Percentiles rank a stretch among this genome's conserved stretches.
These are phyloP conservation scores for Colletotrichum gigasporum DNA, from an alignment of 2,329 filamentous ascomycete species.

Conservation along the genomic window DNA sequence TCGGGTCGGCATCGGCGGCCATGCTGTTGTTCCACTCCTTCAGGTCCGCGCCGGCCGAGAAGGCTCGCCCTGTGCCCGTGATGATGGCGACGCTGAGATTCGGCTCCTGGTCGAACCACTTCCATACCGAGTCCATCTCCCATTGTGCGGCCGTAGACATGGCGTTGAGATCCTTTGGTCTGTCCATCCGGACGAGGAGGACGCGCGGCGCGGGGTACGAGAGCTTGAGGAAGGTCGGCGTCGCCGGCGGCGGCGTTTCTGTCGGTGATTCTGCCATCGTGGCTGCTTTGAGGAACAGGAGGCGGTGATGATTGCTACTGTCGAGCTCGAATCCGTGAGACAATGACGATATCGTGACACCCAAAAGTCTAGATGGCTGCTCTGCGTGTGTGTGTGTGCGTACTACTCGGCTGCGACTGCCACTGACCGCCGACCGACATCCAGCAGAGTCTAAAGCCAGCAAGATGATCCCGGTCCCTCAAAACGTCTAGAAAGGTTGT, in stretches of 20 bases:
- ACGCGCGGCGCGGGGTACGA: conserved; percentile 52
- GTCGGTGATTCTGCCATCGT: conserved; percentile 34
- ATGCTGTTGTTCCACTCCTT: conserved; percentile 55
- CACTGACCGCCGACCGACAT: background rate
- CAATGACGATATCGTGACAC: too few species aligned
- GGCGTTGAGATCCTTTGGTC: conserved; percentile 49
- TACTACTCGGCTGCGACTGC: background rate
- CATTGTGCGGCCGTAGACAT: conserved; percentile 50
- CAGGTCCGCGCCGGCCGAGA: conserved; percentile 65
- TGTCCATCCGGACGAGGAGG: conserved; percentile 50
- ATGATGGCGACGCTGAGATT: conserved; percentile 56
- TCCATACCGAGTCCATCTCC: conserved; percentile 57
- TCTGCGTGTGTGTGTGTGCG: too few species aligned
- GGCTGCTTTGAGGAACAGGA: too few species aligned
- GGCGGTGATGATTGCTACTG: too few species aligned
- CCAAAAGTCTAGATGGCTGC: too few species aligned
- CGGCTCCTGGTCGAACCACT: conserved; percentile 63
- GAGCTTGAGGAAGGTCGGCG: conserved; percentile 42
- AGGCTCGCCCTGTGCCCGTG: conserved; percentile 62
- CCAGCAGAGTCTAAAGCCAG: background rate
- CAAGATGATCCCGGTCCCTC: background rate
- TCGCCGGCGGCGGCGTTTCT: conserved; percentile 43
- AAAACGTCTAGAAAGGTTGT: background rate
- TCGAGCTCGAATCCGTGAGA: too few species aligned
- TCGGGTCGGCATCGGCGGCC: conserved; percentile 33